Base-by-base conservation (phyloP, 2,329 filamentous ascomycete genomes). In the Coniochaeta sp. region DNA sequence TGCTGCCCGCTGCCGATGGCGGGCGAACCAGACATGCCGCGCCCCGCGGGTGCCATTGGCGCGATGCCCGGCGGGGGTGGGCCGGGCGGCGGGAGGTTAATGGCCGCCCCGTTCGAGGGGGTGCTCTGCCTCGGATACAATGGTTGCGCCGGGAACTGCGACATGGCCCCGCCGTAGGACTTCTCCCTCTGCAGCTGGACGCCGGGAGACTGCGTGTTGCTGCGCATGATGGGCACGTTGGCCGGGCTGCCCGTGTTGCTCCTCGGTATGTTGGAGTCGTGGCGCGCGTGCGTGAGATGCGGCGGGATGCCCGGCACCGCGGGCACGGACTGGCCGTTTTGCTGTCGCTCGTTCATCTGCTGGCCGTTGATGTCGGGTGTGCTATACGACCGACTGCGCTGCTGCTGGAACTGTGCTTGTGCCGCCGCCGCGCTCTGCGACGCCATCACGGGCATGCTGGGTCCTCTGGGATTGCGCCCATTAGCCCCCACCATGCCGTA, bases 301-400 rank as follows among this genome's bases (percentile, higher is more conserved):
- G 87, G 77, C 26, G 90, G 89, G 58, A 93, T 92, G 6, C 89
- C 89, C 8, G 89, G 89, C 14, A 93, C 89, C 12, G 84, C 85
- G 5, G 89, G 89, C 6, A 91, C 71, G 62, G 61, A 57, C 59
- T 77, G 71, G 66, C 72, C 78, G 74, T 74, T 79, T 71, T 77
- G 81, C 71, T 85, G 79, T 64, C 86, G 80, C 69, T 19, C 5
- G 56, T 81, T 81, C 64, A 83, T 81, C 58, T 87, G 83, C 58
- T 57, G 55, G 30, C 83, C 87, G 65, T 96, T 91, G 67, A 96
- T 96, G 72, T 98, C 93, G 8, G 95, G 93, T 64, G 93, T 97
- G 76, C 93, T 98, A 69, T 96, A 96, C 40, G 93, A 96, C 64
- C 95, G 85, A 75, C 90, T 88, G 65, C 92, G 84, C 69, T 89